Base-by-base conservation (phyloP, 805 yeast genomes). In the Novakomyces olei region DNA sequence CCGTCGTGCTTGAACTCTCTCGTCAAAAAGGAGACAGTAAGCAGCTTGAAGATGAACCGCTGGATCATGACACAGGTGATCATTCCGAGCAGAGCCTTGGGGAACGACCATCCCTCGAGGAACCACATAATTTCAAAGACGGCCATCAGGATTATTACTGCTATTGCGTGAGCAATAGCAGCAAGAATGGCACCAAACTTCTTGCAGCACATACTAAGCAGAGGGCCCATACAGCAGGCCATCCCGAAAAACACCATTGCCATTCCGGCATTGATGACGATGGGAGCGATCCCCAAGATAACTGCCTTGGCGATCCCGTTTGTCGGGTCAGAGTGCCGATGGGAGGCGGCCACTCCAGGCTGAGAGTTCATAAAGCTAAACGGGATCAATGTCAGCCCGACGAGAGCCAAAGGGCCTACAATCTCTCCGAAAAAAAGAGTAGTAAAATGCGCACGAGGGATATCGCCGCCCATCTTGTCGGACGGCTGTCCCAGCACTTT, bases 121-220 rank as follows among this genome's bases (percentile, higher is more conserved):
- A 80, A 91, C 98, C 98, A 88, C 83, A 85, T 75, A 38, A 83
- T 78, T 55, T 85, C 76, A 61, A 80, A 85, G 66, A 79, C 78
- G 26, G 74, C 62, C 44, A 88, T 60, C 61, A 85, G 91, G 42
- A 80, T 61, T 45, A 91, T 54, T 34, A 91, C 95, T 12, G 95
- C 81, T 46, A 79, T 62, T 58, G 93, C 95, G 50, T 88, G 98
- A 15, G 96, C 93, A 52, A 88, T 57, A 48, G 79, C 94, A 26
- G 99, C 99, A 58, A 72, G 72, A 26, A 80, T 92, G 7, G 94
- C 74, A 58, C 93, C 92, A 32, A 95, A 83, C 65, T 77, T 75
- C 69, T 83, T 83, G 63, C 96, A 85, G 58, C 98, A 85, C 60
- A 83, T 55, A 37, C 88, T 88, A 42, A 85, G 69, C 50, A 85